A percentile compares a stretch with the other conserved stretches of the same genome.
Conservation (phyloP, 371 early-diverging fungal species). For the Syncephalastrum contaminatum region DNA sequence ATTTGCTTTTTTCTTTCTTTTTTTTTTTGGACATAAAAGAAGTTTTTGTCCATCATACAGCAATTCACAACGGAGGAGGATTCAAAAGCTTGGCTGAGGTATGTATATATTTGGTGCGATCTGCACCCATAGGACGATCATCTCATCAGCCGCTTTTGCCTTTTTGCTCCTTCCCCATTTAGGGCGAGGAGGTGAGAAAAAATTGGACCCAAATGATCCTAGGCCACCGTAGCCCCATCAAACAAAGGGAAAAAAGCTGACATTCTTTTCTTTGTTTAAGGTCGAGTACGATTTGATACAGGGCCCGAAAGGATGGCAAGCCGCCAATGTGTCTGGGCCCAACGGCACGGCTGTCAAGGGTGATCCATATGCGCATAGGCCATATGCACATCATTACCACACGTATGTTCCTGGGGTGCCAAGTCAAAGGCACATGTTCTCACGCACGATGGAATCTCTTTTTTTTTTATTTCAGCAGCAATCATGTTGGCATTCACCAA, state of each 20-base stretch:
- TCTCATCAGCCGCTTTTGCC: no score
- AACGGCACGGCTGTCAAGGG: slow-evolving; percentile 71
- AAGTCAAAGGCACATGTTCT: not conserved
- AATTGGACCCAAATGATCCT: not conserved
- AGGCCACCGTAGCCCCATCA: not conserved
- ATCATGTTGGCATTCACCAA: no score
- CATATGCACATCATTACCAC: slow-evolving; percentile 8
- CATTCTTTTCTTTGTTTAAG: slow-evolving; percentile 11
- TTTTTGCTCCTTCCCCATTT: slow-evolving; percentile 1
- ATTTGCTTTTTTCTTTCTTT: not conserved
- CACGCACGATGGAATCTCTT: not conserved
- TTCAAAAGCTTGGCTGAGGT: slow-evolving; percentile 86
- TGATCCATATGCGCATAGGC: slow-evolving; percentile 47
- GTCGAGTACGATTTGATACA: slow-evolving; percentile 82
- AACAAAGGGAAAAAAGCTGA: not conserved
- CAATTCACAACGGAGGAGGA: slow-evolving; percentile 78
- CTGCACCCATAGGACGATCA: slow-evolving; percentile 3
- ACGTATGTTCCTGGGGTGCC: not conserved
- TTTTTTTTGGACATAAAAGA: slow-evolving; percentile 7
- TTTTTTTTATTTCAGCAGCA: no score
- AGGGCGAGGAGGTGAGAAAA: slow-evolving; percentile 49
- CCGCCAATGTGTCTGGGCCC: slow-evolving; percentile 82
- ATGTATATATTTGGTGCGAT: slow-evolving; percentile 17
- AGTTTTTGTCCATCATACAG: slow-evolving; percentile 91
- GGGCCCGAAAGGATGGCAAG: slow-evolving; percentile 85